These are phyloP conservation scores for Cystobasidiaceae sp. DNA, from an alignment of 1,284 basidiomycete genomes.

Conservation along the genomic window DNA sequence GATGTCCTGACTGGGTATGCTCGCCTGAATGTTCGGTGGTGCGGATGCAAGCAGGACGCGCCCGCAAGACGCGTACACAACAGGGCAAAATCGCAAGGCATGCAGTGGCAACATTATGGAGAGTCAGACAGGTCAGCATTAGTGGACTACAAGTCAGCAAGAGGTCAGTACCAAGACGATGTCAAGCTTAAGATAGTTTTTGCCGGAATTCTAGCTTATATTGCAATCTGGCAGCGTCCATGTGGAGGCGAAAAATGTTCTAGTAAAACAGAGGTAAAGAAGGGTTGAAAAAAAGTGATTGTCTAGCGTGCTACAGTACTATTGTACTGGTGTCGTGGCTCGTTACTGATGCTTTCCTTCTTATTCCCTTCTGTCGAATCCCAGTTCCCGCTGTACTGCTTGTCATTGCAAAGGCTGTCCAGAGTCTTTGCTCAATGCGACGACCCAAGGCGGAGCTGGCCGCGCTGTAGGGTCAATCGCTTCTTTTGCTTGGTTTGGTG, in stretches of 20 bases:
- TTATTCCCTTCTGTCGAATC: background rate
- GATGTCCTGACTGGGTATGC: background rate
- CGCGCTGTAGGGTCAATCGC: background rate
- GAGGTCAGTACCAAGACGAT: background rate
- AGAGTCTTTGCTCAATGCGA: too few relatives aligned
- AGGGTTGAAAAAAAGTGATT: background rate
- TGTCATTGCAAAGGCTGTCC: too few relatives aligned
- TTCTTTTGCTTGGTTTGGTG: background rate
- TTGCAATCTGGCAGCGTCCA: too few relatives aligned
- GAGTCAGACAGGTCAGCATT: background rate
- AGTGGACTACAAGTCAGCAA: background rate
- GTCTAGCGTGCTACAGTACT: background rate
- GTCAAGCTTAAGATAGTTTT: background rate
- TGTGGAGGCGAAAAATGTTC: background rate
- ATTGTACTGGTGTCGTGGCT: too few relatives aligned
- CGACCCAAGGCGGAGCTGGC: too few relatives aligned
- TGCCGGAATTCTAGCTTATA: too few relatives aligned
- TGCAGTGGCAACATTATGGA: background rate
- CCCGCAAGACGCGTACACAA: background rate
- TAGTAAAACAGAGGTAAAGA: conserved; percentile 19
- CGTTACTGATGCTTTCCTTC: too few relatives aligned
- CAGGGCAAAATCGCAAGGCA: background rate
- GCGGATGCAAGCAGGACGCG: background rate
- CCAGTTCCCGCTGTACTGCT: conserved; percentile 4
- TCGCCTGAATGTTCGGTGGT: background rate